Evolutionary conservation across 495 filamentous ascomycete genomes (phyloP).

Genomic region (Penicillium soppii): DNA sequence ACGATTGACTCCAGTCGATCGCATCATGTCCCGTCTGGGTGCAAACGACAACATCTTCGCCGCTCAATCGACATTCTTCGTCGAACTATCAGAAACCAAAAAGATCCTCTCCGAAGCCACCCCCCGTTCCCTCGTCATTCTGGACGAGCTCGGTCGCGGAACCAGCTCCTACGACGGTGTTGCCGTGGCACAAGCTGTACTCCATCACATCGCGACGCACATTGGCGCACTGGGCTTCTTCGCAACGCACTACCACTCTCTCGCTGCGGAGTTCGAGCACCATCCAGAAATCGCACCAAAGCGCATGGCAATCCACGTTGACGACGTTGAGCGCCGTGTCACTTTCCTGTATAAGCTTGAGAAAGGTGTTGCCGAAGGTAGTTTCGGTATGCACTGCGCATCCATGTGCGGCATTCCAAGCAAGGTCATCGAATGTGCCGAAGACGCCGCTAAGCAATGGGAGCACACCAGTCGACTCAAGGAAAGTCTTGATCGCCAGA

Average conservation of each 20-base stretch:
- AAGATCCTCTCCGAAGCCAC: constrained; percentile 97
- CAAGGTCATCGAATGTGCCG: constrained; percentile 81
- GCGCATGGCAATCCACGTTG: constrained; percentile 92
- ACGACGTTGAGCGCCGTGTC: constrained; percentile 76
- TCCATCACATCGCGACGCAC: constrained; percentile 91
- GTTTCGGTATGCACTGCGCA: constrained; percentile 99
- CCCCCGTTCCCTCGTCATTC: constrained; percentile 90
- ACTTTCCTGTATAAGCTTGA: constrained; percentile 97
- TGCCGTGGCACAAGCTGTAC: constrained; percentile 91
- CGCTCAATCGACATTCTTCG: constrained; percentile 97
- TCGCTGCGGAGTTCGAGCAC: constrained; percentile 82
- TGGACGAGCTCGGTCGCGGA: constrained; percentile 94
- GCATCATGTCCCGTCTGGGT: constrained; percentile 98
- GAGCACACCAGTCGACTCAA: constrained; percentile 89
- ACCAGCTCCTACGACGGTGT: constrained; percentile 95
- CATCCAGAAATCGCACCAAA: constrained; percentile 86
- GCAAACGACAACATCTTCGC: constrained; percentile 99
- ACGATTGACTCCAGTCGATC: constrained; percentile 85
- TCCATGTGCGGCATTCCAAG: constrained; percentile 92
- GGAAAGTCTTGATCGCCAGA: constrained; percentile 81
- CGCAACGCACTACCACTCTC: constrained; percentile 94
- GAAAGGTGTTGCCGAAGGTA: constrained; percentile 92
- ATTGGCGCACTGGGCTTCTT: constrained; percentile 96
- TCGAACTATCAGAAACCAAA: constrained; percentile 95
- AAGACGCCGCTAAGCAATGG: constrained; percentile 89